Evolutionary conservation across 2,329 filamentous ascomycete genomes (phyloP), one percentile per base, ranked within the genome.

Genomic region (Fusarium tricinctum): DNA sequence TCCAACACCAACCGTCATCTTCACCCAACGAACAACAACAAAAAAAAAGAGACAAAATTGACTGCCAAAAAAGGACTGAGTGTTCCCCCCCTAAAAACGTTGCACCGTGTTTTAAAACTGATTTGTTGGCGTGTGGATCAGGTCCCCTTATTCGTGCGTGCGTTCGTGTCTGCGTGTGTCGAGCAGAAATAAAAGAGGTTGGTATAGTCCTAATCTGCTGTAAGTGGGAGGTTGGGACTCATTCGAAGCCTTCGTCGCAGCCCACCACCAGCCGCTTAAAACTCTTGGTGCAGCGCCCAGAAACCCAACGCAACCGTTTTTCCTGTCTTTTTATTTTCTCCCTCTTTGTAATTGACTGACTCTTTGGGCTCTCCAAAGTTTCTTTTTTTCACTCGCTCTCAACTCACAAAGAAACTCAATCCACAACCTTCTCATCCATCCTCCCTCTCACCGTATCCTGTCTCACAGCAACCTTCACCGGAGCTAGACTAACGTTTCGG

Each of bases 171-270:
- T 63, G 60, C 58, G 56, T 52, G 63, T 63, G 63, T 68, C 48
- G 62, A 66, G 63, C 64, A 51, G 14, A 68, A 68, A 63, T 74
- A 70, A 59, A 58, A 74, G 76, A 76, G 76, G 76, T 63, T 78
- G 75, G 76, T 64, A 20, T 47, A 51, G 48, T 23, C 33, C 26
- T 46, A 30, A 28, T 54, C 75, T 32, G 52, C 39, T 55, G 71
- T 75, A 77, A 77, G 76, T 77, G 66, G 75, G 77, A 78, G 77
- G 77, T 75, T 78, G 77, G 77, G 77, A 73, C 52, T 58, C 57
- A 40, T 56, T 62, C 63, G 60, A 74, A 70, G 67, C 58, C 66
- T 66, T 66, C 62, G 48, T 61, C 33, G 63, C 58, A 69, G 58
- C 70, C 68, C 67, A 69, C 68, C 63, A 68, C 68, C 71, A 67